phyloP scores from a whole-genome alignment of 352 stramenopile genomes.

The Globisporangium heterothallicum region DNA sequence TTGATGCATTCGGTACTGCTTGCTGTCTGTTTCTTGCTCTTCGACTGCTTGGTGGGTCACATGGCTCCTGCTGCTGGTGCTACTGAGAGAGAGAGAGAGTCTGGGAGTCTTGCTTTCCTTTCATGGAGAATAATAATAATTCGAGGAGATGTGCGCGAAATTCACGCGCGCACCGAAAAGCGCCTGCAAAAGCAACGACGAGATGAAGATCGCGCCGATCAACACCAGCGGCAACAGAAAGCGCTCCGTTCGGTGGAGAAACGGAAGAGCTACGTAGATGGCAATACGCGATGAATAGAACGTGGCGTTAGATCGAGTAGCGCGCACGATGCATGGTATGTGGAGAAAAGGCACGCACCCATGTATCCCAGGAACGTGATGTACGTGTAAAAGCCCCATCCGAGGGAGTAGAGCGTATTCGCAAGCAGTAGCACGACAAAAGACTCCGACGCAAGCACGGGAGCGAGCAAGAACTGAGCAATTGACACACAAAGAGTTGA shows the following conservation, averaged over 20 bases:
- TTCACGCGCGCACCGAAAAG: constrained; percentile 69
- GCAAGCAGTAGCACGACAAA: constrained; percentile 88
- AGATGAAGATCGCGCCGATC: constrained; percentile 70
- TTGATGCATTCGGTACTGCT: too few relatives aligned
- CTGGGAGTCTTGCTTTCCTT: not conserved
- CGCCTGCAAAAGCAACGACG: constrained; percentile 73
- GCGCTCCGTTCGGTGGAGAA: constrained; percentile 88
- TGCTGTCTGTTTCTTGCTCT: too few relatives aligned
- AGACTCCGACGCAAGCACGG: constrained; percentile 87
- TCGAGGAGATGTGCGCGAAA: constrained; percentile 59
- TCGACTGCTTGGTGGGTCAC: not conserved
- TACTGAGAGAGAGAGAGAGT: not conserved
- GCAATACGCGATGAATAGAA: too few relatives aligned
- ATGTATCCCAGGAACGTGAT: constrained; percentile 98
- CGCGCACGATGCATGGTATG: too few relatives aligned
- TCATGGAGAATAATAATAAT: constrained; percentile 78
- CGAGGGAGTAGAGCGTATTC: constrained; percentile 93
- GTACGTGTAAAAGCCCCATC: constrained; percentile 96
- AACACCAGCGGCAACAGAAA: constrained; percentile 83
- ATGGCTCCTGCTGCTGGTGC: not conserved
- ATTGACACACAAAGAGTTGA: constrained; percentile 7
- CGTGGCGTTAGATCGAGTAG: too few relatives aligned
- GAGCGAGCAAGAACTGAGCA: constrained; percentile 93
- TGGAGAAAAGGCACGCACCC: constrained; percentile 69
- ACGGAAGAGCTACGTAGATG: constrained; percentile 78